phyloP scores from a whole-genome alignment of 1,284 basidiomycete genomes.

The Sanghuangporus weigelae region DNA sequence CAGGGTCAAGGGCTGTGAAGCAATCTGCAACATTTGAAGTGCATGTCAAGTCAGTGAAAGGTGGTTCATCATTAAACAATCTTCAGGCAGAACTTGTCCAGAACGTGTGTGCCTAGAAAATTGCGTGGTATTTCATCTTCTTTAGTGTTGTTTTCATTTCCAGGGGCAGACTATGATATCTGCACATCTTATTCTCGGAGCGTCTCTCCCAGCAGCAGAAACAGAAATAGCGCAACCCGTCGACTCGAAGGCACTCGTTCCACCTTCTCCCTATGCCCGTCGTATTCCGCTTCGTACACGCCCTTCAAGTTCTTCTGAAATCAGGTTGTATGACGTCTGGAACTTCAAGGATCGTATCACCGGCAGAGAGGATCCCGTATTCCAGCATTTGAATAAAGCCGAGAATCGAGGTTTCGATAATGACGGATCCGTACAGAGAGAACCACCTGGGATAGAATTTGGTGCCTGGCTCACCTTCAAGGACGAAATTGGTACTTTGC shows the following conservation, averaged over 20 bases:
- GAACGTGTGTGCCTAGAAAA: slow-evolving; percentile 33
- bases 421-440: neutral
- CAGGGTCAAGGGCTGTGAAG: neutral
- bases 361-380: neutral
- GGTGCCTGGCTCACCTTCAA: slow-evolving; percentile 52
- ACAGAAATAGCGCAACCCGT: neutral
- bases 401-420: neutral
- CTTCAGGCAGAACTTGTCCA: slow-evolving; percentile 51
- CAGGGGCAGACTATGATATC: slow-evolving; percentile 40
- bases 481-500: slow-evolving; percentile 36
- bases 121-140: neutral
- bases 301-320: neutral
- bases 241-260: neutral
- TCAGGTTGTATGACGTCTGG: neutral
- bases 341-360: slow-evolving; percentile 2
- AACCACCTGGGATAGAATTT: slow-evolving; percentile 39
- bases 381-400: neutral
- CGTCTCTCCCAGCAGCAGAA: slow-evolving; percentile 28
- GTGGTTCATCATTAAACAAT: slow-evolving; percentile 47
- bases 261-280: slow-evolving; percentile 6
- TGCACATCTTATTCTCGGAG: slow-evolving; percentile 51
- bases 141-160: neutral
- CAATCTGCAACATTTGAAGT: neutral
- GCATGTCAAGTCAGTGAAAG: slow-evolving; percentile 37
- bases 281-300: slow-evolving; percentile 3